A percentile compares a stretch with the other conserved stretches of the same genome.
Evolutionary conservation across 179 eudicot genomes (phyloP).

Genomic region (Corrigiola litoralis): DNA sequence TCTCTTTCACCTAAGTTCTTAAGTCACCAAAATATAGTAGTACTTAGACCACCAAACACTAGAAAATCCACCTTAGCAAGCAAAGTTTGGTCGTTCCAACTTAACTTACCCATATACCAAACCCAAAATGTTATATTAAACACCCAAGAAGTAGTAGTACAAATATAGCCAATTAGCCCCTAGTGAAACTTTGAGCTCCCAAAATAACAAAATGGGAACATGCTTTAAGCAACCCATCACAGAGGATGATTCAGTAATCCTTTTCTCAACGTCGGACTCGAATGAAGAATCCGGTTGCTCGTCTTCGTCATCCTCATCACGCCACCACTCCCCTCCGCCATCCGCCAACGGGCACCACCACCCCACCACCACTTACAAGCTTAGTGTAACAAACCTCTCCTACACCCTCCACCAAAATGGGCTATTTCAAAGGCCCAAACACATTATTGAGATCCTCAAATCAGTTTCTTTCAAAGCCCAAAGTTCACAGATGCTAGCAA

Average conservation of each 20-base stretch:
- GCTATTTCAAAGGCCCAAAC: conserved; percentile 29
- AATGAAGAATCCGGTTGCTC: conserved; percentile 48
- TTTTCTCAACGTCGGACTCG: conserved; percentile 66
- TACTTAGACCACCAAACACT: conserved; percentile 28
- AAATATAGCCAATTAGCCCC: not conserved
- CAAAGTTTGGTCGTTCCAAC: conserved; percentile 33
- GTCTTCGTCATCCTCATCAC: conserved; percentile 47
- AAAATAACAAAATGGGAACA: conserved; percentile 35
- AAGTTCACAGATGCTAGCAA: conserved; percentile 63
- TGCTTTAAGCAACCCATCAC: conserved; percentile 43
- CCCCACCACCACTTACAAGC: conserved; percentile 27
- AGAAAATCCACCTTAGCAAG: conserved; percentile 7
- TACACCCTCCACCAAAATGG: conserved; percentile 42
- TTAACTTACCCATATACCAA: not conserved
- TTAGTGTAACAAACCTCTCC: conserved; percentile 58
- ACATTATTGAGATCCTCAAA: conserved; percentile 47
- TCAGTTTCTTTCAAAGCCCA: conserved; percentile 59
- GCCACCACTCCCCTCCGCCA: conserved; percentile 45
- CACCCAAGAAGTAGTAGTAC: conserved; percentile 8
- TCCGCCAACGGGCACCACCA: conserved; percentile 12
- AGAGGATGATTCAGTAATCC: conserved; percentile 58
- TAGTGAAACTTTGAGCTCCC: not conserved
- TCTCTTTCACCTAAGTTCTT: not conserved
- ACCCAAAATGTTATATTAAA: not conserved
- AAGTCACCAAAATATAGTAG: not conserved